Conservation (phyloP, 2,329 filamentous ascomycete genomes). For the Endocalyx cinctus region DNA sequence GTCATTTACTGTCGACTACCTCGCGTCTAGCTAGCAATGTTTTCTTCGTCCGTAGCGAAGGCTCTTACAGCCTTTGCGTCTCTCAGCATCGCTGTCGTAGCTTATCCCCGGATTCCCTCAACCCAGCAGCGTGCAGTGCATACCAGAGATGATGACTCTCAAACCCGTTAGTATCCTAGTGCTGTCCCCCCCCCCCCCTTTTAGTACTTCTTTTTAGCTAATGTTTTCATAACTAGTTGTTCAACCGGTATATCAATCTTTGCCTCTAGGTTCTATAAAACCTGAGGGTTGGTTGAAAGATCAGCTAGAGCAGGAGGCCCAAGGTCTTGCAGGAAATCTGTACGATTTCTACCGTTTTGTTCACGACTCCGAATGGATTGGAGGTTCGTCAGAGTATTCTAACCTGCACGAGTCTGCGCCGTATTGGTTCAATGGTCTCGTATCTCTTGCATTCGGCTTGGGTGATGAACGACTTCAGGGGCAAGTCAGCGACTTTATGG, state of each 20-base stretch:
- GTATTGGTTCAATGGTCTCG: slow-evolving; percentile 56
- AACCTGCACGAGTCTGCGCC: slow-evolving; percentile 49
- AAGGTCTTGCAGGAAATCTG: slow-evolving; percentile 26
- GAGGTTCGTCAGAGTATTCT: slow-evolving; percentile 47
- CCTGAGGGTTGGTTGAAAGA: slow-evolving; percentile 25
- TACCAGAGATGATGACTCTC: neutral
- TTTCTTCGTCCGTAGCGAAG: no score
- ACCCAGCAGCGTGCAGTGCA: neutral
- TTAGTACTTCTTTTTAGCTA: no score
- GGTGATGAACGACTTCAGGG: slow-evolving; percentile 43
- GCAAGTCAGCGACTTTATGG: slow-evolving; percentile 40
- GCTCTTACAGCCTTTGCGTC: no score
- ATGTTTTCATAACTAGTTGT: no score
- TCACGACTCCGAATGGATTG: slow-evolving; percentile 45
- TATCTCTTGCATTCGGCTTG: slow-evolving; percentile 49
- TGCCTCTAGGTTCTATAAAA: slow-evolving; percentile 23
- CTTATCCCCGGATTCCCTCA: slow-evolving; percentile 10
- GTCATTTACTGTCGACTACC: no score
- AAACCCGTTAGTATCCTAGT: no score
- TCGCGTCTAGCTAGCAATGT: no score
- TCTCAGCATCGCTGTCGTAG: no score
- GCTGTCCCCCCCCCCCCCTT: no score
- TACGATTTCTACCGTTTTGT: slow-evolving; percentile 54
- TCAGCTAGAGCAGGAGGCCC: slow-evolving; percentile 19
- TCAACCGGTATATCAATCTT: slow-evolving; percentile 21